These are phyloP conservation scores for Pythium rishiriense DNA, from an alignment of 352 stramenopile genomes.

Conservation along the genomic window DNA sequence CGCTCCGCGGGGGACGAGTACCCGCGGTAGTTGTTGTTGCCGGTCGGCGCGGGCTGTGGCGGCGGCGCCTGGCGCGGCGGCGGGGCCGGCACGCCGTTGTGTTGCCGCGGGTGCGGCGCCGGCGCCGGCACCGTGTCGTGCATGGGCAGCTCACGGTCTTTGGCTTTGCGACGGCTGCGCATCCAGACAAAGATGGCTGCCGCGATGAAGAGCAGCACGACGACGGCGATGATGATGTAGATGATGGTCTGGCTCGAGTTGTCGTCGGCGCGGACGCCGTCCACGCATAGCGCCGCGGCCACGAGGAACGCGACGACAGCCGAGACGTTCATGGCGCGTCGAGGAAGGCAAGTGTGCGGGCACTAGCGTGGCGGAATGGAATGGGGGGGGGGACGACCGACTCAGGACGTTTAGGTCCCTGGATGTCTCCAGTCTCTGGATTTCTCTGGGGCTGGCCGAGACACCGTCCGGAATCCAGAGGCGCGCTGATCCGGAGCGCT, in stretches of 20 bases:
- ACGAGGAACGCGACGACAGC: conserved; percentile 18
- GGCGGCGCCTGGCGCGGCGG: neutral
- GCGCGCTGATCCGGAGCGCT: neutral
- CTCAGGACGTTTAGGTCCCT: neutral
- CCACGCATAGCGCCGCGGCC: conserved; percentile 7
- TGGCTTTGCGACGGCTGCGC: conserved; percentile 25
- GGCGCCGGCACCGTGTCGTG: neutral
- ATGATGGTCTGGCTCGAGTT: conserved; percentile 43
- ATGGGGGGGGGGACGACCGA: neutral
- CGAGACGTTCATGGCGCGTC: conserved; percentile 2
- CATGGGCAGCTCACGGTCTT: conserved; percentile 11
- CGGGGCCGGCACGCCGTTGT: neutral
- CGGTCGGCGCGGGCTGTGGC: neutral
- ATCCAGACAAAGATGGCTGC: conserved; percentile 58
- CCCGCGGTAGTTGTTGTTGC: conserved; percentile 11
- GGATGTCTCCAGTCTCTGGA: neutral
- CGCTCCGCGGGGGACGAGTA: conserved; percentile 10
- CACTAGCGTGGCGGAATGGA: neutral
- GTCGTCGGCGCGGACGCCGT: conserved; percentile 16
- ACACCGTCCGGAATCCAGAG: neutral
- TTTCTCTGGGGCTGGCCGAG: neutral
- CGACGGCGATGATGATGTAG: conserved; percentile 59
- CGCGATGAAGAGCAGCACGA: conserved; percentile 53
- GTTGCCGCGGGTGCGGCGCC: neutral
- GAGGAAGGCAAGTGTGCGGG: too few species aligned